Evolutionary conservation across 31 red algal species (phyloP).

Genomic region (Porphyra umbilicalis): DNA sequence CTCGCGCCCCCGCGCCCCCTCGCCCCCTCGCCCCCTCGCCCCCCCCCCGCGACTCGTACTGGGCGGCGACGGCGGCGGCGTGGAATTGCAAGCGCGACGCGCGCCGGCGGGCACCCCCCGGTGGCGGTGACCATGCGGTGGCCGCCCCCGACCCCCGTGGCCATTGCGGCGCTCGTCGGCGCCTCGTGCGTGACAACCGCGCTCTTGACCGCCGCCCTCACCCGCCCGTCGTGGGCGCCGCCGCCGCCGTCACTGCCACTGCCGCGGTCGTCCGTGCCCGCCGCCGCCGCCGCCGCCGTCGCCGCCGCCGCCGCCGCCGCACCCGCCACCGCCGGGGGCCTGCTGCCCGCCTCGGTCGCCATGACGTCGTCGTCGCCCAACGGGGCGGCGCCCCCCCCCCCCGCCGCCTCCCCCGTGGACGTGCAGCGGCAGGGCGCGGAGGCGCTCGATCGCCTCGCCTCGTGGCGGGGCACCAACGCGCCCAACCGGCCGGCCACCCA

Average conservation of each 20-base stretch:
- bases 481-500: slow-evolving; percentile 78
- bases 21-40: too few species aligned
- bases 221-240: not conserved
- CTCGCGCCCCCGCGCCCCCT: too few species aligned
- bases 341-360: not conserved
- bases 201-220: not conserved
- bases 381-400: not conserved
- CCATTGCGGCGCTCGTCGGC: not conserved
- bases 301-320: not conserved
- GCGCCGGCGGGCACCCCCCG: too few species aligned
- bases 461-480: slow-evolving; percentile 72
- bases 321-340: not conserved
- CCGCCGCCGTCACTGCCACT: not conserved
- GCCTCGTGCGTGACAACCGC: not conserved
- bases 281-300: not conserved
- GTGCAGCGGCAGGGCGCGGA: not conserved
- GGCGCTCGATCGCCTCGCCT: not conserved
- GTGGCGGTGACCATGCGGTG: not conserved
- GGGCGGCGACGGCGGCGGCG: too few species aligned
- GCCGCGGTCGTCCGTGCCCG: not conserved
- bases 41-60: too few species aligned
- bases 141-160: not conserved
- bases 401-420: not conserved
- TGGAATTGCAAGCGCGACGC: too few species aligned
- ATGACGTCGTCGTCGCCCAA: not conserved